Percentiles rank a stretch among this genome's conserved stretches.
These are phyloP conservation scores for Exophiala lecanii-corni DNA, from an alignment of 2,329 filamentous ascomycete species.

Conservation along the genomic window DNA sequence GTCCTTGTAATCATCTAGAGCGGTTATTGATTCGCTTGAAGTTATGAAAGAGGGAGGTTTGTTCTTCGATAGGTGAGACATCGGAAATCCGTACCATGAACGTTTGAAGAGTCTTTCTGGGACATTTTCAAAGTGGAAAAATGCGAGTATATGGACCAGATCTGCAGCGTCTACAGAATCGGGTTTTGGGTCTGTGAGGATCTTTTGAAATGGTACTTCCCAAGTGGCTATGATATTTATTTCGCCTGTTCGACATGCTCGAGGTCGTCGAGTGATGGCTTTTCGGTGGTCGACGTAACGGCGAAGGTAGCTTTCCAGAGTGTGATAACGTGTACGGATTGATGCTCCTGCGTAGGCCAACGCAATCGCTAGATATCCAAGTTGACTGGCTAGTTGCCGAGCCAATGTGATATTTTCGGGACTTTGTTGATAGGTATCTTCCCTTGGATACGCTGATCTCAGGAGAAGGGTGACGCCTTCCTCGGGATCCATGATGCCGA, in stretches of 20 bases:
- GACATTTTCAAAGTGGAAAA: conserved; percentile 13
- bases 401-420: conserved; percentile 2
- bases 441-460: conserved; percentile 14
- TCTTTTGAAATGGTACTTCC: conserved; percentile 12
- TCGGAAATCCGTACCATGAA: conserved; percentile 1
- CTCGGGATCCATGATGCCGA: conserved; percentile 20
- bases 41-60: neutral
- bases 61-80: neutral
- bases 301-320: conserved; percentile 26
- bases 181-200: conserved; percentile 2
- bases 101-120: conserved; percentile 7
- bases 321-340: conserved; percentile 24
- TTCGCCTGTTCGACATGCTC: conserved; percentile 2
- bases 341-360: conserved; percentile 28
- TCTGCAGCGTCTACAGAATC: conserved; percentile 9
- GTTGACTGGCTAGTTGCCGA: conserved; percentile 10
- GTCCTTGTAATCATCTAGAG: neutral
- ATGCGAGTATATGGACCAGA: conserved; percentile 16
- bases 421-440: conserved; percentile 8
- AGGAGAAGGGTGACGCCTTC: conserved; percentile 21
- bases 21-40: neutral
- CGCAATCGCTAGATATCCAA: conserved; percentile 29
- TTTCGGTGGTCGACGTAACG: conserved; percentile 18
- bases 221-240: conserved; percentile 13
- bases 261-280: conserved; percentile 8